Base-by-base conservation (phyloP, 176 grass and related monocot species). In the Neostapfia colusana region DNA sequence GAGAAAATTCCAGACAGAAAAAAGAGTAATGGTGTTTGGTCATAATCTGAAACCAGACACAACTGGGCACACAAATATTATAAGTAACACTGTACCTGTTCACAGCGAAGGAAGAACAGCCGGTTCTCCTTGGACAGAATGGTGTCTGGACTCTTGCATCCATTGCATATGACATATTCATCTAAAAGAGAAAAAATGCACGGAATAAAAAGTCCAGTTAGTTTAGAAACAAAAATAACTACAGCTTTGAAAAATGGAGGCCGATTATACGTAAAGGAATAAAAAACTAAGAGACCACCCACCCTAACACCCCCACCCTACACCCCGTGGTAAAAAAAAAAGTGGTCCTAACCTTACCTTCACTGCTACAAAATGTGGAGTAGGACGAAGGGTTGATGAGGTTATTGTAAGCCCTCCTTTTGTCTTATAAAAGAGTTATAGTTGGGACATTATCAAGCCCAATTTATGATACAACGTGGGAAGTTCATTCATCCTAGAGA, bases 141-240 rank as follows among this genome's bases (percentile, higher is more conserved):
- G 8, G 96, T 99, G 78, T 95, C 92, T 13, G 92, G 96, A 65
- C 96, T 99, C 85, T 99, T 99, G 85, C 96, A 99, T 43, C 96
- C 96, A 90, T 95, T 95, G 79, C 96, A 99, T 87, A 95, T 90
- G 78, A 99, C 96, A 83, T 99, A 99, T 72, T 99, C 96, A 92
- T 91, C 96, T 99, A 79, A 66, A 28, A 85, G 0, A 2, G 58
- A 41, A 7, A 56, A 74, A 38, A 27, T 45, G 21, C 2, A 48
- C 36, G 18, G 12, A 31, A 16, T 48, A 9, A 10, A 34, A 0
- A 17, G 28, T 17, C 5, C 54, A 79, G 57, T 67, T 31, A 62
- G 25, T 14, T 27, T 31, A 82, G 65, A 9, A 27, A 56, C 44
- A 59, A 60, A 31, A 10, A 60, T 11, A 20, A 8, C 45, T 1